Base-by-base conservation (phyloP, 2,329 filamentous ascomycete species). In the Didymella exigua region DNA sequence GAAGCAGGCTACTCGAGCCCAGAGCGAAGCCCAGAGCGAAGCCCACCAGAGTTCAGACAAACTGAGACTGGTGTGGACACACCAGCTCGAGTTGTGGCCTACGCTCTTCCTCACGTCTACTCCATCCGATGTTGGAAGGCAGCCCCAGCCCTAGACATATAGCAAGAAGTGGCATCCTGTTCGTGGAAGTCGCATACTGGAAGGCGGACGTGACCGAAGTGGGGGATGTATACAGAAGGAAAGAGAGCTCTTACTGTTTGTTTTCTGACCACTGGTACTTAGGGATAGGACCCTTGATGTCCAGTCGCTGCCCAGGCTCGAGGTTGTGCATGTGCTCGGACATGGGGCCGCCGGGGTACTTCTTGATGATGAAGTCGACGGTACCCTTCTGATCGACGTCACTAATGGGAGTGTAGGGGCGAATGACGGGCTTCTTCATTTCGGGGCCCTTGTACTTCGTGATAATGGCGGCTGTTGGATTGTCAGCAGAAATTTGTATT, bases 241-340 rank as follows among this genome's bases (percentile, higher is more conserved):
- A 16, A 4, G 18, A 18, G n/a, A 7, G 8, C 4, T 31, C 42
- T 44, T 5, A 44, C 42, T 97, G 93, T 85, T 96, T 97, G 85
- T 98, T 98, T 65, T 88, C 72, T 48, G 85, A 74, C 93, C 93
- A 98, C 27, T 86, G 78, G 78, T 97, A 98, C 79, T 99, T 99
- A 69, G 91, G 90, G 33, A 99, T 86, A 2, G 95, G 95, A 16
- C 95, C 95, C 84, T 99, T 98, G 81, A 99, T 87, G 59, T 93
- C 88, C 50, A 99, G 86, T 14, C 83, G 82, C 77, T 98, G 89
- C 60, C 92, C 91, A 38, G 90, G 87, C 29, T 83, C 82, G 86
- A 99, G 85, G 72, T 84, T 82, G 82, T 96, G 91, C 45, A 99
- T 75, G 80, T 98, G 90, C 64, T 86, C 85, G 61, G 90, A 96